These are phyloP conservation scores for Colletotrichum sp. DNA, from an alignment of 2,329 filamentous ascomycete species.

Conservation along the genomic window DNA sequence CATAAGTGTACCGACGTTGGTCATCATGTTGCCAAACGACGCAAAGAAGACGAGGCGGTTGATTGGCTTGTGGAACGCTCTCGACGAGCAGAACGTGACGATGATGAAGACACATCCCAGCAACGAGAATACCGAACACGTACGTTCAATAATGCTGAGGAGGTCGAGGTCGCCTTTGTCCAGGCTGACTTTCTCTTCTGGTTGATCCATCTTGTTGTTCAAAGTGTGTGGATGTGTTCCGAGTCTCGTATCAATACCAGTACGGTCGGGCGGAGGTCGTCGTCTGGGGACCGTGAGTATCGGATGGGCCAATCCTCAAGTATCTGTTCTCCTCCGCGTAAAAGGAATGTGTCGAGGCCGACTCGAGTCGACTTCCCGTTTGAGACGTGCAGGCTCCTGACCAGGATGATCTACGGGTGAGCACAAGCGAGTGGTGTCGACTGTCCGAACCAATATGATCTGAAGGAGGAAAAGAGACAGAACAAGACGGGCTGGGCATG, in stretches of 20 bases:
- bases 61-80: conserved; percentile 82
- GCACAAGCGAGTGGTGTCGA: background rate
- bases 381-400: background rate
- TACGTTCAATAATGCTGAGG: conserved; percentile 68
- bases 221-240: background rate
- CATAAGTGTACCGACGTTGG: conserved; percentile 78
- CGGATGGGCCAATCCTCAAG: background rate
- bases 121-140: conserved; percentile 73
- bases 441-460: background rate
- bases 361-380: background rate
- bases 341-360: background rate
- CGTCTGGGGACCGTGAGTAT: background rate
- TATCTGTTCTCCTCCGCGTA: background rate
- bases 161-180: conserved; percentile 48
- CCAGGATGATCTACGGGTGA: background rate
- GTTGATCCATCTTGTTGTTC: background rate
- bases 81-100: conserved; percentile 70
- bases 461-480: background rate
- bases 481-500: background rate
- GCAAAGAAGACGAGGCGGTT: conserved; percentile 86
- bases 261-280: background rate
- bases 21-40: conserved; percentile 79
- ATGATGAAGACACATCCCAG: conserved; percentile 76
- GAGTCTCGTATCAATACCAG: background rate
- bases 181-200: background rate